These are phyloP conservation scores for Verticillium zaregamsianum DNA, from an alignment of 2,329 filamentous ascomycete species.

Conservation along the genomic window DNA sequence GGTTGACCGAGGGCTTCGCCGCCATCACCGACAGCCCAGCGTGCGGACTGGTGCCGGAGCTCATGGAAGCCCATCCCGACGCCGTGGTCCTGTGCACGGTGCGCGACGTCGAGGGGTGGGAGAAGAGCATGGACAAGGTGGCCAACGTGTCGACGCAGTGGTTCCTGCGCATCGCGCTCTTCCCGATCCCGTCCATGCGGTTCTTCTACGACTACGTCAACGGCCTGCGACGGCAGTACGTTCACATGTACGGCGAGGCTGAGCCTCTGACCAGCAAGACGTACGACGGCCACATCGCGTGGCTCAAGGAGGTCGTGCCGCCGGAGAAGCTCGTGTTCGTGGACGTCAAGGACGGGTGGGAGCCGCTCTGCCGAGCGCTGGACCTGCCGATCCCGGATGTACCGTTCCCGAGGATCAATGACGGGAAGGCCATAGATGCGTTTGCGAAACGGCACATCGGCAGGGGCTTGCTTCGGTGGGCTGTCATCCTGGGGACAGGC, in stretches of 20 bases:
- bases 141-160: slow-evolving; percentile 3
- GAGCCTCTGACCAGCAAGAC: background rate
- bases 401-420: slow-evolving; percentile 23
- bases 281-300: slow-evolving; percentile 2
- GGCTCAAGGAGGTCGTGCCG: slow-evolving; percentile 14
- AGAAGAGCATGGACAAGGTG: slow-evolving; percentile 12
- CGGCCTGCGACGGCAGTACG: slow-evolving; percentile 5
- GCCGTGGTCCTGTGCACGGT: slow-evolving; percentile 15
- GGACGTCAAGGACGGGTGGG: slow-evolving; percentile 25
- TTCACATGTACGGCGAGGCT: background rate
- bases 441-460: slow-evolving; percentile 4
- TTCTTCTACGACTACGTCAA: slow-evolving; percentile 12
- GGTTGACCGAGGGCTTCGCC: slow-evolving; percentile 2
- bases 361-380: slow-evolving; percentile 25
- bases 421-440: slow-evolving; percentile 12
- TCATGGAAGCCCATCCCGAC: slow-evolving; percentile 14
- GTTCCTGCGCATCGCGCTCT: slow-evolving; percentile 15
- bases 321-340: slow-evolving; percentile 19
- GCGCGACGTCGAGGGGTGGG: slow-evolving; percentile 14
- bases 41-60: slow-evolving; percentile 3
- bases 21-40: slow-evolving; percentile 1
- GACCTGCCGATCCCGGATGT: slow-evolving; percentile 21
- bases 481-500: background rate
- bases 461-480: slow-evolving; percentile 1
- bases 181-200: slow-evolving; percentile 11